phyloP scores from a whole-genome alignment of 2,329 filamentous ascomycete species.

The Chrysoporthe deuterocubensis region DNA sequence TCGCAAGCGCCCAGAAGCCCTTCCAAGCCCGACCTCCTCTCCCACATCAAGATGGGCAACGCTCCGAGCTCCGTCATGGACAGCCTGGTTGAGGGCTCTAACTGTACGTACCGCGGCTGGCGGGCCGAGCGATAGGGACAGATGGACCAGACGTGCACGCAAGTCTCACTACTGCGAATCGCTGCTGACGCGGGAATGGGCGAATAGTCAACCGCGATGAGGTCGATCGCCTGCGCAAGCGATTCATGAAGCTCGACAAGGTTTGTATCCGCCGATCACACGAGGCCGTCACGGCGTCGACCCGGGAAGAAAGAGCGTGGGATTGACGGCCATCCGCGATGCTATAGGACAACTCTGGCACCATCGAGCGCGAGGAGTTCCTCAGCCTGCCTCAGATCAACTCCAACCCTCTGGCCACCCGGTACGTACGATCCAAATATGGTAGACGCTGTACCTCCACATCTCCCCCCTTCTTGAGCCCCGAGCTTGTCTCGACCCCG shows the following conservation, averaged over 20 bases:
- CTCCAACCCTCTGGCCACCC: constrained; percentile 94
- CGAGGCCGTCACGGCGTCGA: not conserved
- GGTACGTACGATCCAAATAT: constrained; percentile 55
- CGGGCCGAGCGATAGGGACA: not conserved
- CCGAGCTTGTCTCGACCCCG: not conserved
- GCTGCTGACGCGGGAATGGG: constrained; percentile 8
- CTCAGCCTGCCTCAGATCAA: constrained; percentile 96
- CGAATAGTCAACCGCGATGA: constrained; percentile 89
- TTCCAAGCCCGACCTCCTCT: constrained; percentile 6
- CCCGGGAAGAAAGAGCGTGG: not conserved
- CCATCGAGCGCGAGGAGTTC: constrained; percentile 98
- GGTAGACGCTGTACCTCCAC: not conserved
- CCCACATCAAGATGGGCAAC: constrained; percentile 61
- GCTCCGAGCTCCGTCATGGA: constrained; percentile 79
- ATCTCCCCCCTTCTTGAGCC: not conserved
- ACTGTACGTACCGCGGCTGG: constrained; percentile 64
- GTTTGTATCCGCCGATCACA: constrained; percentile 51
- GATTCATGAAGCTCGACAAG: constrained; percentile 99
- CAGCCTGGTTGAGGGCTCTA: constrained; percentile 93
- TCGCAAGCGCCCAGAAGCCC: not conserved
- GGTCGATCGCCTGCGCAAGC: constrained; percentile 91
- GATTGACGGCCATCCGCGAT: constrained; percentile 10
- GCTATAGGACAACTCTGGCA: constrained; percentile 88
- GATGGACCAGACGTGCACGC: too few relatives aligned
- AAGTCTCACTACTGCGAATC: not conserved